Evolutionary conservation across 2,329 filamentous ascomycete genomes (phyloP).

Genomic region (Shiraia sp.): DNA sequence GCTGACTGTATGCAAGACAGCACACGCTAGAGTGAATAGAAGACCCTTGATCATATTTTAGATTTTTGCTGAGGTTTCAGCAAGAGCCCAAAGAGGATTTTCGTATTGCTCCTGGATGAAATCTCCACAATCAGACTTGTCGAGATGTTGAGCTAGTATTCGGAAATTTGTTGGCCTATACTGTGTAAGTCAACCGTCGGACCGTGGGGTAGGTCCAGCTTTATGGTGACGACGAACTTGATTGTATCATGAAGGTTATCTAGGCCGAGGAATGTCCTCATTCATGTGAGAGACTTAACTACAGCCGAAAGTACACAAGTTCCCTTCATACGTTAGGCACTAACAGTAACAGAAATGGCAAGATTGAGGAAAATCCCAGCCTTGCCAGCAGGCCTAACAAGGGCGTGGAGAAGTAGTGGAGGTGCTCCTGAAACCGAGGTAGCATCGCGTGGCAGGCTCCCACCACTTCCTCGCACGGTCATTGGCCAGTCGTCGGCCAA

Average conservation of each 20-base stretch:
- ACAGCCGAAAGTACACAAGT: too few relatives aligned
- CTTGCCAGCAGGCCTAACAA: too few relatives aligned
- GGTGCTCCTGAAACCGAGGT: not conserved
- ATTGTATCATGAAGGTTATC: not conserved
- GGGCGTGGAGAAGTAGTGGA: not conserved
- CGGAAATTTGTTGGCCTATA: too few relatives aligned
- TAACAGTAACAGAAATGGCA: too few relatives aligned
- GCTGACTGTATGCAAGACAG: constrained; percentile 20
- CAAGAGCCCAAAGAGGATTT: constrained; percentile 2
- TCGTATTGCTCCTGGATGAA: too few relatives aligned
- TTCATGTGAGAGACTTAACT: not conserved
- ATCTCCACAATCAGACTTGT: too few relatives aligned
- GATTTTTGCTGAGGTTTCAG: constrained; percentile 5
- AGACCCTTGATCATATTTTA: constrained; percentile 26
- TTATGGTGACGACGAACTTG: not conserved
- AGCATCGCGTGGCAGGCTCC: too few relatives aligned
- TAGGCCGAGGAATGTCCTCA: not conserved
- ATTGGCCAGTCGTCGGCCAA: constrained; percentile 3
- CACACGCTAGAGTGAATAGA: constrained; percentile 18
- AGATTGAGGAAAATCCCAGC: too few relatives aligned
- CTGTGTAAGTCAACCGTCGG: too few relatives aligned
- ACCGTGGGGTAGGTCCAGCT: not conserved
- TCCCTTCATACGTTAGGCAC: too few relatives aligned
- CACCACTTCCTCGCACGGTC: not conserved
- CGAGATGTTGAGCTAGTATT: not conserved